Evolutionary conservation across 176 grass and related monocot species (phyloP), one percentile per base, ranked within the genome.

Genomic region (Juncus effusus): DNA sequence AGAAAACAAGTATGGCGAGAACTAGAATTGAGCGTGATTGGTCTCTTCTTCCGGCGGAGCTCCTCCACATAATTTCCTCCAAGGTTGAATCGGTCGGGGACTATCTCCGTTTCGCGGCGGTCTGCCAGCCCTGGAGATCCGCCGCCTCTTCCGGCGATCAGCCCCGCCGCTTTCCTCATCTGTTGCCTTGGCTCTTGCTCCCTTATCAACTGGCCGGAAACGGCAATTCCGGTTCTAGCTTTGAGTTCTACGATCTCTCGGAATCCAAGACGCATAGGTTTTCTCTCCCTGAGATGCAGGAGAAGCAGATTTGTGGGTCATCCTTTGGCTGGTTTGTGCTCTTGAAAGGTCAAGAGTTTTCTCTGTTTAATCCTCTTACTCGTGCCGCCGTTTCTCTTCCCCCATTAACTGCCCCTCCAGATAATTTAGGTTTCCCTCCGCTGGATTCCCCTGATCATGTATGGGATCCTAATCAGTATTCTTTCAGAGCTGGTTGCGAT

Each of bases 301-400:
- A 39, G 15, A 19, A 19, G 13, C 5, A 0, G 10, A 44, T 65
- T 2, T 65, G 40, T 65, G 62, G 62, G 10, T 65, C 62, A 6
- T 65, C 62, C 6, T 39, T 15, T 4, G 62, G 62, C 1, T 65
- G 62, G 62, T 10, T 65, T 40, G n/a, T 65, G 0, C 40, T 65
- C 2, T 9, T 44, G n/a, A 65, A 19, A 65, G 62, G 12, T 14
- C 10, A 59, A 28, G n/a, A 19, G 3, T 3, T 65, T 7, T 47
- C 44, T 47, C 9, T 47, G 9, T 47, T 47, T 9, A 47, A 47
- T 47, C 44, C 44, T 6, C 44, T 47, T 47, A 47, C 44, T 47
- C 44, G 44, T 47, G 44, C 6, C 1, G 9, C 44, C 9, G 9
- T 47, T 47, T 47, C 44, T 47, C 44, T 47, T 47, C 44, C 44